These are phyloP conservation scores for Hypholoma sublateritium DNA, from an alignment of 768 basidiomycete species.

Conservation along the genomic window DNA sequence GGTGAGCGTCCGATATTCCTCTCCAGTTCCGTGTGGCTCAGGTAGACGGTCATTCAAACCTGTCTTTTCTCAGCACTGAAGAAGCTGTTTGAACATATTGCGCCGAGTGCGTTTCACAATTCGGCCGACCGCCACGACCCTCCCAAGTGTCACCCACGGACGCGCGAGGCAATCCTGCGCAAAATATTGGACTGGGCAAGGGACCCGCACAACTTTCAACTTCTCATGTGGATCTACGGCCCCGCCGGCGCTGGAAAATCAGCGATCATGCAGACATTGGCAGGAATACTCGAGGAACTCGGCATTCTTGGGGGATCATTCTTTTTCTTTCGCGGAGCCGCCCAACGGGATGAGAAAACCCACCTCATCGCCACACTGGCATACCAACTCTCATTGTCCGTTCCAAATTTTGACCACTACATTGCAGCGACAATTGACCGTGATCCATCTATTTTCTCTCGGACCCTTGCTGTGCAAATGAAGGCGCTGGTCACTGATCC, in stretches of 20 bases:
- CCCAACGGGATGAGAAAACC: conserved; percentile 1
- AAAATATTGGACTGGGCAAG: conserved; percentile 9
- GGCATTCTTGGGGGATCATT: conserved; percentile 9
- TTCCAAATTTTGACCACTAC: too few species aligned
- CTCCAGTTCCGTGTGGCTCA: too few species aligned
- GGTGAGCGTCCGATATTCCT: too few species aligned
- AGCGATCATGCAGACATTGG: conserved; percentile 14
- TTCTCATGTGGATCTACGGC: conserved; percentile 18
- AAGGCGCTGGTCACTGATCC: conserved; percentile 10
- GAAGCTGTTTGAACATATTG: not conserved
- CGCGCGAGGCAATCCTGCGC: conserved; percentile 8
- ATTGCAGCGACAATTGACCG: not conserved
- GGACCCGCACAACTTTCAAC: not conserved
- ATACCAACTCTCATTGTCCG: conserved; percentile 7
- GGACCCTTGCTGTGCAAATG: conserved; percentile 4
- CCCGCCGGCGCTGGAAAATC: conserved; percentile 21
- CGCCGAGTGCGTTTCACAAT: not conserved
- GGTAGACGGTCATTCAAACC: too few species aligned
- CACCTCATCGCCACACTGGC: conserved; percentile 12
- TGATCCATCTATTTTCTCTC: conserved; percentile 7
- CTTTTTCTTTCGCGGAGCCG: conserved; percentile 10
- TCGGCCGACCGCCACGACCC: not conserved
- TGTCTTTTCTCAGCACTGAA: not conserved
- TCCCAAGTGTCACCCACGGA: conserved; percentile 4
- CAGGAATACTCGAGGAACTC: conserved; percentile 1